Base-by-base conservation (phyloP, 1,139 yeast genomes). In the Taphrina flavorubra region DNA sequence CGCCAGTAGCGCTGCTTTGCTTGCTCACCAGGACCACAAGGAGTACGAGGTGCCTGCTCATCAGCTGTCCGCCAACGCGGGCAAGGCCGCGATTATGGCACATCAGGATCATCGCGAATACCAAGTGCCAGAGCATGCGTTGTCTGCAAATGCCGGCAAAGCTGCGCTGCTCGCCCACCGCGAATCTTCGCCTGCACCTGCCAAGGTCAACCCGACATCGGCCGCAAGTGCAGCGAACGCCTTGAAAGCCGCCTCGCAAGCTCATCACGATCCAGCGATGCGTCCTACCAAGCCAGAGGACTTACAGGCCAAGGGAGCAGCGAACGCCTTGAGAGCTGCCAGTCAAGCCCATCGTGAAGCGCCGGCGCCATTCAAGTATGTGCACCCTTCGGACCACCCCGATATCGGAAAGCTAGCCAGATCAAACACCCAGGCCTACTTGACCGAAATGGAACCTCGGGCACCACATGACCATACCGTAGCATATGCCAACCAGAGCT, bases 151-250 rank as follows among this genome's bases (percentile, higher is more conserved):
- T 51, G 67, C 67, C 2, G 61, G 67, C 61, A 63, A 63, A 25
- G 67, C 67, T 11, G 67, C 67, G 8, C 16, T 63, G 14, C 53
- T 63, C 36, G 67, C 67, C 11, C 60, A 55, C 47, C 61, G 59
- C 6, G 59, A 63, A 18, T 37, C 67, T 6, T 58, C 56, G 16
- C 67, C 59, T 25, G 37, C 44, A 3, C 31, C 59, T 6, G 42
- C 67, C 8, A 42, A 16, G 36, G 61, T 34, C n/a, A 55, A 63
- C 25, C 51, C 39, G 56, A 63, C 67, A 10, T 63, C 67, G 10
- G 67, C 59, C n/a, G 67, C 67, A 7, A 55, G 67, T 37, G 67
- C 67, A n/a, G 61, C 61, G 20, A 63, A 63, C 36, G 67, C 67
- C 7, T 55, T 63, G 55, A 63, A 63, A 39, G 67, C 67, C 8